phyloP scores from a whole-genome alignment of 176 grass and related monocot genomes.

The Saccharum spontaneum region DNA sequence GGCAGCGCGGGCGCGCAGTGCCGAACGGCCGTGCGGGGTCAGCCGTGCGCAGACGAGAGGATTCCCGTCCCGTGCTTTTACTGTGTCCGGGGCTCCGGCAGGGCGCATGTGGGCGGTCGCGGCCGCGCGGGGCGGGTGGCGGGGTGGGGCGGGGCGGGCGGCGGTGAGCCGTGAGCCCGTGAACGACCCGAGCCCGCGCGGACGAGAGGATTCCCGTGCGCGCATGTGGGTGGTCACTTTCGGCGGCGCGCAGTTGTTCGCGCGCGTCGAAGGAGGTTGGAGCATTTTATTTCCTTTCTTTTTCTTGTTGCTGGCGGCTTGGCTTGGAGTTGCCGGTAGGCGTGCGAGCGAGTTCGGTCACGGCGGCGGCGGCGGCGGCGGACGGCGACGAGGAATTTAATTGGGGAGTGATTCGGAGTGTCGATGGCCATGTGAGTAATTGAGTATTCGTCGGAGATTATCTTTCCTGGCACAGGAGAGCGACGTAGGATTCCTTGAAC shows the following conservation, averaged over 20 bases:
- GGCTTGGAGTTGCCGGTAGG: neutral
- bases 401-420: too few species aligned
- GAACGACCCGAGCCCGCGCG: neutral
- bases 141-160: neutral
- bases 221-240: neutral
- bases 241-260: conserved; percentile 13
- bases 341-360: neutral
- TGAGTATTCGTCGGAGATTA: too few species aligned
- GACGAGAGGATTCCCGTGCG: conserved; percentile 17
- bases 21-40: neutral
- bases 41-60: neutral
- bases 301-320: neutral
- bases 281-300: neutral
- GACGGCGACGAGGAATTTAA: conserved; percentile 27
- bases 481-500: too few species aligned
- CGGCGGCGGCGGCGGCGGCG: conserved; percentile 6
- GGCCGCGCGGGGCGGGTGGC: neutral
- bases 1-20: neutral
- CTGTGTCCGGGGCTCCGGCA: neutral
- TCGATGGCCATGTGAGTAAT: too few species aligned
- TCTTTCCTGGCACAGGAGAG: too few species aligned
- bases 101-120: conserved; percentile 4
- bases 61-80: neutral
- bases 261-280: neutral
- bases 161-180: neutral